phyloP scores from a whole-genome alignment of 2,329 filamentous ascomycete species.

The Trichophyton rubrum region DNA sequence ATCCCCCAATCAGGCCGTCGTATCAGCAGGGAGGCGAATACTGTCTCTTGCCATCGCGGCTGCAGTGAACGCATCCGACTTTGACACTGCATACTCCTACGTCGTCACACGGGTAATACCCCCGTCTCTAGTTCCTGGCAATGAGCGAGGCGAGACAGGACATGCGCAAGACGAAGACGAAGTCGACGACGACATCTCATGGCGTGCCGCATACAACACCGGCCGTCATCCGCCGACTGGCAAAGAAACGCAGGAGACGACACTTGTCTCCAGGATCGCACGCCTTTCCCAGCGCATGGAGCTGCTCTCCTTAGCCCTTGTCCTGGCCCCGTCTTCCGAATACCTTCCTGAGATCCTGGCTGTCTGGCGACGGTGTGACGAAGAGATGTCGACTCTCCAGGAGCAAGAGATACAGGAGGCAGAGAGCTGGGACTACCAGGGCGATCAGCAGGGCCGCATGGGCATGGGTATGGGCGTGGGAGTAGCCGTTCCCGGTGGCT shows the following conservation, averaged over 20 bases:
- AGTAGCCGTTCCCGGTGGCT: slow-evolving; percentile 32
- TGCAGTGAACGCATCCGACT: slow-evolving; percentile 33
- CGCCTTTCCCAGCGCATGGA: slow-evolving; percentile 53
- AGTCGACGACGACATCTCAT: slow-evolving; percentile 45
- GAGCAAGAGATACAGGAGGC: slow-evolving; percentile 45
- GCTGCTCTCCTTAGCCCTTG: slow-evolving; percentile 48
- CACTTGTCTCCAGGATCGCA: slow-evolving; percentile 36
- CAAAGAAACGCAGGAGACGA: slow-evolving; percentile 19
- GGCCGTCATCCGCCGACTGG: slow-evolving; percentile 40
- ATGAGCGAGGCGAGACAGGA: slow-evolving; percentile 5
- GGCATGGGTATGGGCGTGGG: slow-evolving; percentile 5
- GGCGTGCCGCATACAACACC: slow-evolving; percentile 52
- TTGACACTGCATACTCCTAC: slow-evolving; percentile 54
- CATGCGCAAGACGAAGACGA: slow-evolving; percentile 16
- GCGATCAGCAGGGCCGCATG: slow-evolving; percentile 26
- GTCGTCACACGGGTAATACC: slow-evolving; percentile 46
- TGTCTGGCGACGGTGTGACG: slow-evolving; percentile 52
- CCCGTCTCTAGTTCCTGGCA: slow-evolving; percentile 22
- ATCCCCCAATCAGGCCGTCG: slow-evolving; percentile 16
- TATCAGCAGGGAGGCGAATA: slow-evolving; percentile 34
- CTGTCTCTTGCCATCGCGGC: slow-evolving; percentile 36
- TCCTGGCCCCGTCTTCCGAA: slow-evolving; percentile 45
- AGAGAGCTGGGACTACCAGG: slow-evolving; percentile 45
- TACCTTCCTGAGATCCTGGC: slow-evolving; percentile 48
- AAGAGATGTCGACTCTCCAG: slow-evolving; percentile 44